Conservation (phyloP, 2,329 filamentous ascomycete genomes). For the Claviceps capensis region DNA sequence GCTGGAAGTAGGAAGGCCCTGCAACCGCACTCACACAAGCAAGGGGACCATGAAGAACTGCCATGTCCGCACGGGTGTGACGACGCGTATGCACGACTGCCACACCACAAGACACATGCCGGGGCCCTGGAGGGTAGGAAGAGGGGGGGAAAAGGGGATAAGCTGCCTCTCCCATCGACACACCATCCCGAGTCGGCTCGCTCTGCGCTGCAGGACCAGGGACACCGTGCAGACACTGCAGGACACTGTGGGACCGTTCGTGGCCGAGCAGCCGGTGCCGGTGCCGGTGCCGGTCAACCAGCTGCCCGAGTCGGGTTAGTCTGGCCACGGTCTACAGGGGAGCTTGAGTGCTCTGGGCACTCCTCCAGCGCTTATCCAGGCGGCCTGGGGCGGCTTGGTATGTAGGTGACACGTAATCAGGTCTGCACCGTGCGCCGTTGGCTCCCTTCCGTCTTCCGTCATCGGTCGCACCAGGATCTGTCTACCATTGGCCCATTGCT, state of each 20-base stretch:
- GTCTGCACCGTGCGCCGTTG: neutral
- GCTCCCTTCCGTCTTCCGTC: neutral
- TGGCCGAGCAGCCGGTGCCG: neutral
- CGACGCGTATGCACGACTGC: too few relatives aligned
- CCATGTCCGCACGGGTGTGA: too few relatives aligned
- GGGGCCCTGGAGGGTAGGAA: too few relatives aligned
- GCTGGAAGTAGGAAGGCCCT: too few relatives aligned
- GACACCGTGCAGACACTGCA: conserved; percentile 1
- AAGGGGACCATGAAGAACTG: too few relatives aligned
- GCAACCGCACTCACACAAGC: too few relatives aligned
- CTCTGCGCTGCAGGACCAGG: neutral
- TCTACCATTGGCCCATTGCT: neutral
- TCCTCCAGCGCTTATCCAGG: neutral
- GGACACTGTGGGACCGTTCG: neutral
- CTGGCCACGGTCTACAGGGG: neutral
- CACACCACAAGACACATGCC: too few relatives aligned
- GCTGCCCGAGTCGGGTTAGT: neutral
- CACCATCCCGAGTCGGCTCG: neutral
- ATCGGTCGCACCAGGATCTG: neutral
- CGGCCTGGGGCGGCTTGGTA: neutral
- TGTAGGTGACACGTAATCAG: neutral
- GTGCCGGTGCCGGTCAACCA: neutral
- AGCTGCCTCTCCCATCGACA: too few relatives aligned
- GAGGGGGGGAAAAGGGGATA: neutral
- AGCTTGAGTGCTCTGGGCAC: neutral